Conservation (phyloP, 192 early-diverging fungal species). For the Rhizophagus sp. region DNA sequence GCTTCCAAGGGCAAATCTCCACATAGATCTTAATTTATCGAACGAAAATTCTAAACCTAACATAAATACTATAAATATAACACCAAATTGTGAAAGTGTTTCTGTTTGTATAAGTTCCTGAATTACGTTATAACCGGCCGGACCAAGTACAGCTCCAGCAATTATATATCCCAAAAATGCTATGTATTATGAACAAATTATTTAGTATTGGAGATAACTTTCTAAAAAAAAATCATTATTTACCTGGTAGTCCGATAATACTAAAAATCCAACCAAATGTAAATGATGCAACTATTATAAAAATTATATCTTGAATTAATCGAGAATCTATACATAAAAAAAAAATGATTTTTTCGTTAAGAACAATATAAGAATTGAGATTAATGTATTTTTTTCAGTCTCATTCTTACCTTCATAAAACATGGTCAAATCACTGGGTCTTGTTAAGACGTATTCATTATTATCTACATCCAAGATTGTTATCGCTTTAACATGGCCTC, state of each 20-base stretch:
- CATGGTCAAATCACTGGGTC: slow-evolving; percentile 45
- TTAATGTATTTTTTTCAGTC: not conserved
- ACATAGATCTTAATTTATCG: slow-evolving; percentile 53
- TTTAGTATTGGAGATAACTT: slow-evolving; percentile 13
- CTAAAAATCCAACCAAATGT: slow-evolving; percentile 41
- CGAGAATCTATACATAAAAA: slow-evolving; percentile 38
- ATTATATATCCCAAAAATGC: slow-evolving; percentile 62
- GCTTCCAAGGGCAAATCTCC: slow-evolving; percentile 49
- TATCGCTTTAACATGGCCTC: slow-evolving; percentile 29
- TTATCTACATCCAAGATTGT: slow-evolving; percentile 53
- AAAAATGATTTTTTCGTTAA: not conserved
- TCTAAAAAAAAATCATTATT: not conserved
- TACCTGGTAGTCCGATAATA: slow-evolving; percentile 44
- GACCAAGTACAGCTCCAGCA: slow-evolving; percentile 52
- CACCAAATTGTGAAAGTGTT: slow-evolving; percentile 56
- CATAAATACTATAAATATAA: slow-evolving; percentile 60
- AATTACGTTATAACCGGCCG: slow-evolving; percentile 49
- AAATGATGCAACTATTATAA: slow-evolving; percentile 45
- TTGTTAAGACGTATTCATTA: slow-evolving; percentile 57
- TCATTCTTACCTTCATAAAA: slow-evolving; percentile 46
- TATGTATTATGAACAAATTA: slow-evolving; percentile 32
- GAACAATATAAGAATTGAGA: not conserved
- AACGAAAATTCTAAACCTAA: slow-evolving; percentile 60
- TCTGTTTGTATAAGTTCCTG: slow-evolving; percentile 54
- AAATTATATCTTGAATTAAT: slow-evolving; percentile 45